Base-by-base conservation (phyloP, 208 protist species). In the Trypanosoma cruzi region DNA sequence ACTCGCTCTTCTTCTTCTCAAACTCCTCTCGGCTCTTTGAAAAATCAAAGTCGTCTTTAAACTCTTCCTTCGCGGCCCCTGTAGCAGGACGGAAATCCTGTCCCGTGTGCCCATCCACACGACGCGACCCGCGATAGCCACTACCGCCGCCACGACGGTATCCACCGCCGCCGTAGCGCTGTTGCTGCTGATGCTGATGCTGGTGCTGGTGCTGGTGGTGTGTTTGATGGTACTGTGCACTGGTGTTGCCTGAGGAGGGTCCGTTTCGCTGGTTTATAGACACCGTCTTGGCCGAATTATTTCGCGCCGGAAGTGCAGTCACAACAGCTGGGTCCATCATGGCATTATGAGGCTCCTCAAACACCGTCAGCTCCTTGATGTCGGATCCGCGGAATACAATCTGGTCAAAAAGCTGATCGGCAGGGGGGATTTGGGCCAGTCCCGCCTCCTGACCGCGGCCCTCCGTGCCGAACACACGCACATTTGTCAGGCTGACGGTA, bases 31-130 rank as follows among this genome's bases (percentile, higher is more conserved):
- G 79, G 67, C 75, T 81, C 81, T 93, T 92, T 28, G 55, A 54
- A 75, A 97, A 97, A 75, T 97, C 92, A 75, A 97, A 97, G 48
- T 97, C 92, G 46, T 88, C 89, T 49, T 94, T 87, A 70, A 97
- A 93, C 75, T 90, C 77, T 73, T 92, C 88, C 68, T 89, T 86
- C 46, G 77, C 71, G n/a, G 73, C 71, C 24, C 80, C 82, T 1
- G 75, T 78, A 49, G 77, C 80, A 13, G 80, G 79, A 57, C 77
- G 74, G 72, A 95, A 96, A 70, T 97, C 89, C 73, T 81, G 83
- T 6, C 92, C 92, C 4, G 92, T 97, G 89, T 97, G 92, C 44
- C 37, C 56, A 52, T 92, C 85, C 61, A 71, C 71, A 63, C 80
- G 81, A 29, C 84, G 84, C 55, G 78, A 71, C 55, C 68, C 73